A percentile compares a stretch with the other conserved stretches of the same genome.
phyloP scores from a whole-genome alignment of 345 rosid genomes.

The Pistacia atlantica region DNA sequence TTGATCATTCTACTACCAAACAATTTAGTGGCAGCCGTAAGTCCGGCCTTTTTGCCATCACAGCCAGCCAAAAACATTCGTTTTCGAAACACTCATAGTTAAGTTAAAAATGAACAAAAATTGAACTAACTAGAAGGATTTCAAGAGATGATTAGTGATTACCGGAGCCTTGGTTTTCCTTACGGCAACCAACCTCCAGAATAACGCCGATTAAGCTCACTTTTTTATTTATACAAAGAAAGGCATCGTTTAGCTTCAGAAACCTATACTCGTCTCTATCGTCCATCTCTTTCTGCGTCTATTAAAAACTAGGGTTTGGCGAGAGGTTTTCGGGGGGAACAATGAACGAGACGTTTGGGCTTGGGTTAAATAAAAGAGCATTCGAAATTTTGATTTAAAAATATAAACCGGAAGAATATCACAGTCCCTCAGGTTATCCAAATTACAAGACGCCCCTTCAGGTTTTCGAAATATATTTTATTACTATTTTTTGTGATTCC shows the following conservation, averaged over 20 bases:
- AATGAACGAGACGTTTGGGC: too few relatives aligned
- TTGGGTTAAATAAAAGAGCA: too few relatives aligned
- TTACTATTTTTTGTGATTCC: too few relatives aligned
- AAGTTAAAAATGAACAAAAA: background rate
- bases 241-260: constrained; percentile 60
- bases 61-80: constrained; percentile 32
- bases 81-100: background rate
- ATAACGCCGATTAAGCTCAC: constrained; percentile 61
- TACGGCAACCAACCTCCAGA: constrained; percentile 55
- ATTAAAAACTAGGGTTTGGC: background rate
- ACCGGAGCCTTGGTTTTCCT: constrained; percentile 58
- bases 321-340: background rate
- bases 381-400: too few relatives aligned
- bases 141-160: background rate
- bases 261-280: constrained; percentile 49
- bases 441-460: too few relatives aligned
- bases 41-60: constrained; percentile 79
- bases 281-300: constrained; percentile 21
- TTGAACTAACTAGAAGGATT: background rate
- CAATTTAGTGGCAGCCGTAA: constrained; percentile 51
- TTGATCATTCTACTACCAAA: constrained; percentile 61
- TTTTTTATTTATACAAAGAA: constrained; percentile 52
- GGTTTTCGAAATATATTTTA: too few relatives aligned
- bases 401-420: too few relatives aligned
- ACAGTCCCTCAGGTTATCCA: too few relatives aligned